These are phyloP conservation scores for Ceratocystis huliohia DNA, from an alignment of 2,329 filamentous ascomycete genomes.

Conservation along the genomic window DNA sequence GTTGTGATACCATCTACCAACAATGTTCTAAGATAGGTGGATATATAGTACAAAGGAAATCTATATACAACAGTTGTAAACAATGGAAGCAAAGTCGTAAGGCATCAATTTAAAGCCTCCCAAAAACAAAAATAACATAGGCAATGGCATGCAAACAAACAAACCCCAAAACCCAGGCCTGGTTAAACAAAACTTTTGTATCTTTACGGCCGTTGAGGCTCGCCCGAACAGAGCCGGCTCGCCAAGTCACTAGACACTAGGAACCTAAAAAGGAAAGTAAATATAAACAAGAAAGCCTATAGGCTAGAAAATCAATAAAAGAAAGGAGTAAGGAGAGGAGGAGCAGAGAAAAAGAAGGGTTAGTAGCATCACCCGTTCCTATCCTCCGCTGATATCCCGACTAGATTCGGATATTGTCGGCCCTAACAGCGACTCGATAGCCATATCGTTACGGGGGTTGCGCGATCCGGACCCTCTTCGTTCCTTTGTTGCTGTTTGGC, in stretches of 20 bases:
- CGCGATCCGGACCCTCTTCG: not conserved
- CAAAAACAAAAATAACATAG: not conserved
- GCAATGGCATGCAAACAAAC: not conserved
- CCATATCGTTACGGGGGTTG: slow-evolving; percentile 14
- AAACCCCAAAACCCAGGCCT: too few species aligned
- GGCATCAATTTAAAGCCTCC: not conserved
- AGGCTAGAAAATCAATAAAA: not conserved
- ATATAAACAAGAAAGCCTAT: not conserved
- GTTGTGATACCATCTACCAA: not conserved
- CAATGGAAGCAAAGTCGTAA: not conserved
- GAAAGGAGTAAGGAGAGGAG: too few species aligned
- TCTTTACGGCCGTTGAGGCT: not conserved
- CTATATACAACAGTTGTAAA: not conserved
- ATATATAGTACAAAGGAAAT: not conserved
- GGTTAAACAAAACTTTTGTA: too few species aligned
- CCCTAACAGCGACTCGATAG: slow-evolving; percentile 11
- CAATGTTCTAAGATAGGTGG: not conserved
- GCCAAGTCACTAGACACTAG: not conserved
- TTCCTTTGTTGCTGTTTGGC: not conserved
- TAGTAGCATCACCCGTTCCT: not conserved
- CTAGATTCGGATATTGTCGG: not conserved
- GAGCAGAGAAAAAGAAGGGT: not conserved
- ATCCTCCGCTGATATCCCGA: not conserved
- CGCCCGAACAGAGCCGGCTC: not conserved
- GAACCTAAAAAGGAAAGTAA: not conserved